Evolutionary conservation across 176 grass and related monocot genomes (phyloP).

Genomic region (Juncus effusus): DNA sequence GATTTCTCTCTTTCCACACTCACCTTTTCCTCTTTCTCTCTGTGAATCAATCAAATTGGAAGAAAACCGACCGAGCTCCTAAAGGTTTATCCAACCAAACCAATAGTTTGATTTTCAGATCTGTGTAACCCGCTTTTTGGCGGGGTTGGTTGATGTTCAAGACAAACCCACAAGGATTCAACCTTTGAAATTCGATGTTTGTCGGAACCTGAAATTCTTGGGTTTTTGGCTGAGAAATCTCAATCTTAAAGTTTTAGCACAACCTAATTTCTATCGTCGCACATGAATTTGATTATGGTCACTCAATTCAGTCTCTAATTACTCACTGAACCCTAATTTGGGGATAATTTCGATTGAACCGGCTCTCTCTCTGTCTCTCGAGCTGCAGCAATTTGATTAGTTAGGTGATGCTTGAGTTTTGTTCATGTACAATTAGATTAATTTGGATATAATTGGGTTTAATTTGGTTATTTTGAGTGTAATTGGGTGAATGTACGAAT

Average conservation of each 20-base stretch:
- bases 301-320: background rate
- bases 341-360: slow-evolving; percentile 8
- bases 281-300: background rate
- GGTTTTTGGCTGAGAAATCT: background rate
- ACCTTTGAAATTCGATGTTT: background rate
- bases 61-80: background rate
- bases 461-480: too few relatives aligned
- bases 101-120: background rate
- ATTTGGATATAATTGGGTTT: too few relatives aligned
- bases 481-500: too few relatives aligned
- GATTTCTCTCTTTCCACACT: background rate
- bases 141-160: background rate
- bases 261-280: background rate
- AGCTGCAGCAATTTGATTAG: too few relatives aligned
- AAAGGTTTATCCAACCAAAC: too few relatives aligned
- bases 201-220: background rate
- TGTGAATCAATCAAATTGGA: slow-evolving; percentile 13
- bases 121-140: background rate
- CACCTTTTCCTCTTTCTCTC: background rate
- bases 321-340: background rate
- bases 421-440: too few relatives aligned
- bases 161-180: background rate
- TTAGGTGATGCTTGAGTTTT: too few relatives aligned
- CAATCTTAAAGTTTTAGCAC: background rate
- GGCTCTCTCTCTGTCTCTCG: too few relatives aligned